A percentile compares a stretch with the other conserved stretches of the same genome.
Conservation (phyloP, 225 moss, liverwort and hornwort species). For the Pseudisothecium myosuroides region DNA sequence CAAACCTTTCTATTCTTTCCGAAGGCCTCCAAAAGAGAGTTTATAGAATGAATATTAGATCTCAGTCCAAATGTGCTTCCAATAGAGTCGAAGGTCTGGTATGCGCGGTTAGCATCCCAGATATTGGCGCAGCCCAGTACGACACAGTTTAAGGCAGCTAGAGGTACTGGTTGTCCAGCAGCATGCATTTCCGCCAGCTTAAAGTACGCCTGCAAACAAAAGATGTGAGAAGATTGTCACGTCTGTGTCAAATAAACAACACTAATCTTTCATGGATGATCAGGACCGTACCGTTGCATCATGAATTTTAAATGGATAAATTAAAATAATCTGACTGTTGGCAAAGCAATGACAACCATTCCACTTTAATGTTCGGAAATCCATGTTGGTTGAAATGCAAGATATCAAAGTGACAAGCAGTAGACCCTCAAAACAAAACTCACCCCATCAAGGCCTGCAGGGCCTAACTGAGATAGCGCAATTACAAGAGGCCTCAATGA, state of each 20-base stretch:
- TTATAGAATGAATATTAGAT: constrained; percentile 86
- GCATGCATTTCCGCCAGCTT: constrained; percentile 65
- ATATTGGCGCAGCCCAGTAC: constrained; percentile 70
- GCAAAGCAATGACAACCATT: not conserved
- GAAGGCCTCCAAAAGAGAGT: constrained; percentile 69
- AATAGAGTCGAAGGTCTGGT: constrained; percentile 88
- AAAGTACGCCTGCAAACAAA: constrained; percentile 56
- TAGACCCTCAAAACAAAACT: not conserved
- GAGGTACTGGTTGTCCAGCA: constrained; percentile 40
- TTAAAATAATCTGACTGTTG: not conserved
- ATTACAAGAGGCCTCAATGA: constrained; percentile 69
- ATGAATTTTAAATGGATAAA: not conserved
- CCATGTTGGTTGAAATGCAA: not conserved
- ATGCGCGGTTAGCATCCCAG: constrained; percentile 88
- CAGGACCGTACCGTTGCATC: not conserved
- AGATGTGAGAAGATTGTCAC: not conserved
- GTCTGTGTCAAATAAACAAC: not conserved
- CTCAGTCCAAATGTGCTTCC: constrained; percentile 62
- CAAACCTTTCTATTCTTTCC: constrained; percentile 71
- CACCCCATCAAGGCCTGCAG: constrained; percentile 70
- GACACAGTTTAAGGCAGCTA: constrained; percentile 81
- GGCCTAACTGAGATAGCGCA: constrained; percentile 54
- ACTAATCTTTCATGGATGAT: not conserved
- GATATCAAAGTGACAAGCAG: not conserved
- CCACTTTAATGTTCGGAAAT: not conserved